A percentile compares a stretch with the other conserved stretches of the same genome.
phyloP scores from a whole-genome alignment of 257 asterid genomes.

The Verbascum thapsus region DNA sequence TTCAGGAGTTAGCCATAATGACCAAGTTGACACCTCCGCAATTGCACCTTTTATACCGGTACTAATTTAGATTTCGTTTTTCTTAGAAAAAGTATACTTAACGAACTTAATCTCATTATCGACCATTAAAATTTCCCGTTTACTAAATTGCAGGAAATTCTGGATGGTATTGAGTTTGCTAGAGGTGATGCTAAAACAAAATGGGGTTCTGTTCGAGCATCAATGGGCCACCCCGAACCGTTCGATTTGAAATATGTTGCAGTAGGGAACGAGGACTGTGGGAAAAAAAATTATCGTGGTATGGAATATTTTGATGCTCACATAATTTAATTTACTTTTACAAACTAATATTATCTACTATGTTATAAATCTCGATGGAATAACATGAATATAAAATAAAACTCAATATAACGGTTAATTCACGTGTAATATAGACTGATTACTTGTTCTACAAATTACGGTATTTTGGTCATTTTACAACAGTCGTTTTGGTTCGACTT shows the following conservation, averaged over 20 bases:
- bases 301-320: conserved; percentile 24
- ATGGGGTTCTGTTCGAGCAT: conserved; percentile 95
- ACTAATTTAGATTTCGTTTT: conserved; percentile 21
- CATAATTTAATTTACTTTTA: not conserved
- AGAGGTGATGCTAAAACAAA: conserved; percentile 69
- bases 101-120: conserved; percentile 16
- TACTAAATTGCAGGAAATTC: conserved; percentile 58
- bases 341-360: not conserved
- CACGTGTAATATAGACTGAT: too few relatives aligned
- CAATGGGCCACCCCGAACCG: conserved; percentile 91
- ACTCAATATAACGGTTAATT: not conserved
- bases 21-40: conserved; percentile 74
- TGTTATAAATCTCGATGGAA: not conserved
- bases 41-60: conserved; percentile 78
- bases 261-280: conserved; percentile 93
- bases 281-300: conserved; percentile 80
- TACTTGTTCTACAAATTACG: too few relatives aligned
- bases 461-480: too few relatives aligned
- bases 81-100: too few relatives aligned
- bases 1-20: conserved; percentile 91
- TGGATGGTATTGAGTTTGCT: conserved; percentile 93
- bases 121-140: conserved; percentile 18
- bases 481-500: too few relatives aligned
- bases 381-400: not conserved
- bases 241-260: conserved; percentile 91